These are phyloP conservation scores for Cordyceps tenuipes DNA, from an alignment of 2,329 filamentous ascomycete species.

Conservation along the genomic window DNA sequence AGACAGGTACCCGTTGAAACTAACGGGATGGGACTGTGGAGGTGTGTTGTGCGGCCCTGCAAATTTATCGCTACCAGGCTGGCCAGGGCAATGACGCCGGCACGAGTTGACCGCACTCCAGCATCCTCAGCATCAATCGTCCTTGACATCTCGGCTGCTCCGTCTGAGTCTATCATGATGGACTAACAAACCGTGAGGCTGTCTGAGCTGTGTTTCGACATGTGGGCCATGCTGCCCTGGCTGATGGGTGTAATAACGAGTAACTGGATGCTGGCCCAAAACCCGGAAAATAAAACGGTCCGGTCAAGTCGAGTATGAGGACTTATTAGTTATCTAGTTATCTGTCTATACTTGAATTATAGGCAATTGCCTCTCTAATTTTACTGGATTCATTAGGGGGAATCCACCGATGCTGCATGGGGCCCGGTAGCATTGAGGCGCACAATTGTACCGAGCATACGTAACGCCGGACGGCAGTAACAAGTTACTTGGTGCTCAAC, in stretches of 20 bases:
- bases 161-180: neutral
- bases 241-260: neutral
- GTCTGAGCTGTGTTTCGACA: neutral
- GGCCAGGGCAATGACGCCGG: neutral
- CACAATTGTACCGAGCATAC: too few species aligned
- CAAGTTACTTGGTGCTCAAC: too few species aligned
- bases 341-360: too few species aligned
- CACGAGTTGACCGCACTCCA: neutral
- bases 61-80: neutral
- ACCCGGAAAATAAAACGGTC: too few species aligned
- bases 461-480: too few species aligned
- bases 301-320: too few species aligned
- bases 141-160: neutral
- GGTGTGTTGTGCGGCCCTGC: neutral
- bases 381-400: too few species aligned
- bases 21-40: neutral
- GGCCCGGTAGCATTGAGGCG: too few species aligned
- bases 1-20: conserved; percentile 6
- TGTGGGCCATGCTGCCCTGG: neutral
- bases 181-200: neutral
- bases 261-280: too few species aligned
- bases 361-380: too few species aligned
- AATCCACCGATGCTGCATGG: too few species aligned
- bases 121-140: neutral
- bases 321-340: too few species aligned